Evolutionary conservation across 768 basidiomycete species (phyloP).

Genomic region (Termitomyces sp.): DNA sequence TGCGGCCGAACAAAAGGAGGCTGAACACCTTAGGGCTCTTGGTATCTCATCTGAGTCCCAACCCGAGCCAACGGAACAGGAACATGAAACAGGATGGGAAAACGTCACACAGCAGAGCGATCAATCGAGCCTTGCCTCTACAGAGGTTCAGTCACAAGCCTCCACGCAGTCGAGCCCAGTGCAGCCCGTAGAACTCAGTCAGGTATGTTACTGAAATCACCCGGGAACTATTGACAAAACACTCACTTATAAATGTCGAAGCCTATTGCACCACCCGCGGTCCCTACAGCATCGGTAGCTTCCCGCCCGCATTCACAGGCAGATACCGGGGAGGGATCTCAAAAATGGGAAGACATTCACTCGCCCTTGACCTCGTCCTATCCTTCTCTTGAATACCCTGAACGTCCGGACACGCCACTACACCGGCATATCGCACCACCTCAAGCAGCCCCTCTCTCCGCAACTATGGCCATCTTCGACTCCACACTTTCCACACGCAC

Average conservation of each 20-base stretch:
- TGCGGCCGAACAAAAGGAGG: slow-evolving; percentile 45
- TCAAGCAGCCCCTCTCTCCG: slow-evolving; percentile 36
- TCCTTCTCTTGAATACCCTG: slow-evolving; percentile 79
- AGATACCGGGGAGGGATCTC: slow-evolving; percentile 41
- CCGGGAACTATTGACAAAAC: neutral
- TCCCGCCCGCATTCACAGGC: slow-evolving; percentile 32
- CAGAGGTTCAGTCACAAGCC: slow-evolving; percentile 26
- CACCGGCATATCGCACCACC: slow-evolving; percentile 20
- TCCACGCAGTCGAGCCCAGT: slow-evolving; percentile 34
- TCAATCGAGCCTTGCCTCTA: slow-evolving; percentile 16
- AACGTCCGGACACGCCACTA: slow-evolving; percentile 46
- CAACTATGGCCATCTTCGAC: slow-evolving; percentile 72
- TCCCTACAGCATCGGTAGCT: slow-evolving; percentile 13
- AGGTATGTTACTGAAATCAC: slow-evolving; percentile 19
- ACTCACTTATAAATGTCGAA: slow-evolving; percentile 2
- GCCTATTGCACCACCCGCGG: slow-evolving; percentile 14
- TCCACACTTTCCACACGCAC: slow-evolving; percentile 60
- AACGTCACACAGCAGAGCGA: slow-evolving; percentile 23
- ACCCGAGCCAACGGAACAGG: slow-evolving; percentile 8
- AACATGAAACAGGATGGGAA: slow-evolving; percentile 33
- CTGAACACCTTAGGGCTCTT: slow-evolving; percentile 34
- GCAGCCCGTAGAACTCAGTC: slow-evolving; percentile 32
- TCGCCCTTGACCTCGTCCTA: slow-evolving; percentile 60
- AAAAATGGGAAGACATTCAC: slow-evolving; percentile 75
- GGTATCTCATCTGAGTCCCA: neutral